A percentile compares a stretch with the other conserved stretches of the same genome.
Conservation (phyloP, 768 basidiomycete species). For the Xerocomellus amylosporus region DNA sequence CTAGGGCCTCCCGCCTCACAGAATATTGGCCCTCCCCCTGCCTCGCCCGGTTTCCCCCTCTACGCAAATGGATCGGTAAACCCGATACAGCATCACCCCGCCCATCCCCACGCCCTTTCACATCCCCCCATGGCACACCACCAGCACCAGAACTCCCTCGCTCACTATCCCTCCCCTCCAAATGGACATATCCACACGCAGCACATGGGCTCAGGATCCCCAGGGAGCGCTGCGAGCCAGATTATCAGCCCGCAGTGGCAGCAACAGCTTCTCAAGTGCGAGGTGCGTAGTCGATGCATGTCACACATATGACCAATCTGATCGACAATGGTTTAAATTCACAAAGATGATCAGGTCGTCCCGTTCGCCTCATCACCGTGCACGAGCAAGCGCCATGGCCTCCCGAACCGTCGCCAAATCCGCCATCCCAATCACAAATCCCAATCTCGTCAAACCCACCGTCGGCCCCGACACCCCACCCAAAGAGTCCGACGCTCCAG, state of each 20-base stretch:
- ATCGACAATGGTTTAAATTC: slow-evolving; percentile 17
- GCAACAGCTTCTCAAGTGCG: slow-evolving; percentile 88
- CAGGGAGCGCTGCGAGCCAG: slow-evolving; percentile 52
- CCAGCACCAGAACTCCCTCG: slow-evolving; percentile 76
- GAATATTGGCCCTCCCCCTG: slow-evolving; percentile 57
- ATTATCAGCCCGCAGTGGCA: slow-evolving; percentile 87
- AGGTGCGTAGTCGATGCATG: slow-evolving; percentile 55
- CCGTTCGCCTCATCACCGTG: slow-evolving; percentile 89
- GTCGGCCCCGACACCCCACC: slow-evolving; percentile 25
- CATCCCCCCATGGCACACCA: slow-evolving; percentile 60
- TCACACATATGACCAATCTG: slow-evolving; percentile 18
- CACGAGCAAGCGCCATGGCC: slow-evolving; percentile 92
- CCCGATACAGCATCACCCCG: slow-evolving; percentile 59
- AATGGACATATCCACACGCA: slow-evolving; percentile 60
- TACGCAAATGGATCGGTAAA: slow-evolving; percentile 69
- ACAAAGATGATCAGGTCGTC: slow-evolving; percentile 77
- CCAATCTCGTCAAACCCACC: slow-evolving; percentile 60
- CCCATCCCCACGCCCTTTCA: slow-evolving; percentile 49
- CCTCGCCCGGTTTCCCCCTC: slow-evolving; percentile 72
- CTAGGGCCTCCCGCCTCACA: slow-evolving; percentile 44
- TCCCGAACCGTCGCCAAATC: slow-evolving; percentile 83
- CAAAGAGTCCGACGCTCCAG: slow-evolving; percentile 32
- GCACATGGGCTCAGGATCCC: slow-evolving; percentile 59
- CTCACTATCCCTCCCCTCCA: slow-evolving; percentile 79
- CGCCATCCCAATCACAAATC: slow-evolving; percentile 90